Percentiles rank a stretch among this genome's conserved stretches.
Conservation (phyloP, 768 basidiomycete species). For the Kwoniella mangroviensis region DNA sequence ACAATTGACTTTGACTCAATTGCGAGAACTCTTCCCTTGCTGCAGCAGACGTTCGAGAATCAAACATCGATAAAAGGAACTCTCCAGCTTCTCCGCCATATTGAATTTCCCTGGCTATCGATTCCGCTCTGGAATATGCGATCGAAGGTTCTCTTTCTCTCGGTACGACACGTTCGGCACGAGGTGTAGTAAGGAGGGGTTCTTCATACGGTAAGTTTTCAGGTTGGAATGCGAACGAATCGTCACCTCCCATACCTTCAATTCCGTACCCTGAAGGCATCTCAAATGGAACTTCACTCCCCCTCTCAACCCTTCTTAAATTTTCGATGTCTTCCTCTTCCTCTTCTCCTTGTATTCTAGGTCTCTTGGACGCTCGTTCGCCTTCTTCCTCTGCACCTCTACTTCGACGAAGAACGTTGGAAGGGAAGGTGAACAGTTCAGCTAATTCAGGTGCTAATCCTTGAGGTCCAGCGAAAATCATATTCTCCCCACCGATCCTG, state of each 20-base stretch:
- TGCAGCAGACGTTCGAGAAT: constrained; percentile 15
- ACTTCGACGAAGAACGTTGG: constrained; percentile 65
- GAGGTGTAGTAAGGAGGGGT: constrained; percentile 14
- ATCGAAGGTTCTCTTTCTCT: constrained; percentile 28
- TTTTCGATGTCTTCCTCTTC: constrained; percentile 72
- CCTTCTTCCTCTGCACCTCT: constrained; percentile 62
- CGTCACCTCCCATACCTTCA: constrained; percentile 64
- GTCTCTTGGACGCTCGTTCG: constrained; percentile 47
- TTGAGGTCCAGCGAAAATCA: constrained; percentile 80
- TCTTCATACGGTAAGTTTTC: constrained; percentile 10
- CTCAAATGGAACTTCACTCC: constrained; percentile 65
- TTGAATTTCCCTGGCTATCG: constrained; percentile 42
- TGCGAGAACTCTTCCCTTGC: constrained; percentile 33
- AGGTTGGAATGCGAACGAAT: constrained; percentile 59
- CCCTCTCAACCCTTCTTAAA: constrained; percentile 65
- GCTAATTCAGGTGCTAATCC: constrained; percentile 71
- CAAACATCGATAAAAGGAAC: constrained; percentile 66
- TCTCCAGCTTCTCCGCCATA: constrained; percentile 64
- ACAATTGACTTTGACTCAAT: constrained; percentile 27
- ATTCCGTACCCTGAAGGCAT: constrained; percentile 61
- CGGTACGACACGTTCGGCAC: constrained; percentile 11
- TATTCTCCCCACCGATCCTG: constrained; percentile 66
- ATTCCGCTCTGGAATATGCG: constrained; percentile 41
- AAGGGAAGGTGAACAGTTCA: constrained; percentile 80
- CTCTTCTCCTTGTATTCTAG: constrained; percentile 63